Evolutionary conservation across 202 grass and related monocot species (phyloP), one percentile per base, ranked within the genome.

Genomic region (Zoysia matrella): DNA sequence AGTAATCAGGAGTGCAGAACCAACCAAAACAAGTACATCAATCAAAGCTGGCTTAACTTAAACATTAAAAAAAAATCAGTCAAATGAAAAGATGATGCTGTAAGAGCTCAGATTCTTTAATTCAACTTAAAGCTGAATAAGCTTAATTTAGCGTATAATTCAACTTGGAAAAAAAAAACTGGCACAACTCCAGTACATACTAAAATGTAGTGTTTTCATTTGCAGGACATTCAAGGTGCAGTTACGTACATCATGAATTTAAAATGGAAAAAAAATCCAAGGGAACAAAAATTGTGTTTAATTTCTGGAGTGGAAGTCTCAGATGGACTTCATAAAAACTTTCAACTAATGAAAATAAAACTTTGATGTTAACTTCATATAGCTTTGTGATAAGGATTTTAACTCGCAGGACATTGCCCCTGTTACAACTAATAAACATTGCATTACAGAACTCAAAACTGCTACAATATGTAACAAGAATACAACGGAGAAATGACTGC

Each of bases 361-460:
- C 9, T 75, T 74, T n/a, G 5, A 49, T 75, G 12, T 76, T 73
- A 56, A 75, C 76, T 87, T 82, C 69, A 76, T 56, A 51, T 18
- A 82, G 43, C 7, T 57, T 41, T 65, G 65, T 18, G 18, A 49
- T 4, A 39, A 65, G 63, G 71, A 47, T 54, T 42, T 76, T 55
- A 71, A 56, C 7, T 71, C 30, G n/a, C 18, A 88, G 52, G 36
- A 47, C 39, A 52, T 82, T 73, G 8, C 46, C 52, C 65, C 67
- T 14, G 70, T 18, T 12, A 18, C 47, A 48, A 48, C 4, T 50
- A 62, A 44, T 69, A 72, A 53, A 52, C 5, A 68, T 11, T 43
- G 56, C 62, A 52, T 9, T 30, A 18, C 57, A 60, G 67, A 48
- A 22, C 45, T 18, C 53, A 76, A 44, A 71, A 60, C 6, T 12